Base-by-base conservation (phyloP, 768 basidiomycete species). In the Roridomyces roridus region DNA sequence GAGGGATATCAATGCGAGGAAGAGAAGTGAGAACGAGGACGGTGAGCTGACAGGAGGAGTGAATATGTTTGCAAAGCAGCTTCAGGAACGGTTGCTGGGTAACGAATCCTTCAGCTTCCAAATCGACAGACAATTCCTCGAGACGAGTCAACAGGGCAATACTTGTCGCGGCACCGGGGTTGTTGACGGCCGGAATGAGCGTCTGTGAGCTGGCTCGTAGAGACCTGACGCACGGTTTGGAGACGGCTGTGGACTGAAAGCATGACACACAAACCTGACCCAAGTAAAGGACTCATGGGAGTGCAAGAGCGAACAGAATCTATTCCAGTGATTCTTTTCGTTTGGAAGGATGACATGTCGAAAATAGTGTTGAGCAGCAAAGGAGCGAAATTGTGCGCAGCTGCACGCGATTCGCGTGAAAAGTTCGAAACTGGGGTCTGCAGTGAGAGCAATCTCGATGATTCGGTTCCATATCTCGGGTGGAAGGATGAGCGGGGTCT, bases 1-100 rank as follows among this genome's bases (percentile, higher is more conserved):
- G 65, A 12, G 70, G 62, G 18, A 69, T 55, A 59, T 86, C 85
- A 35, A 91, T 81, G 24, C 78, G 79, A 57, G 87, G 84, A n/a
- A 91, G 68, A 21, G 70, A 73, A 2, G 79, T 80, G 31, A 91
- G 71, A 8, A 71, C 77, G 9, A 91, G 71, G 6, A 73, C 74
- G 17, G 75, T 80, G 41, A 91, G 64, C 40, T 71, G 74, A 1
- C 60, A 55, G 36, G 73, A 60, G 54, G 55, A 68, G 51, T 41
- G 39, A 45, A 77, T 68, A 23, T 71, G 61, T 31, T 57, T 55
- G 50, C 76, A 74, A 43, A 83, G 70, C 40, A 70, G 67, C 18
- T 61, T 67, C 4, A 76, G 46, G 12, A 72, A 67, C 24, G 65
- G 64, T 49, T 75, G 73, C 59, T 85, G 84, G 9, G 83, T 80